phyloP scores from a whole-genome alignment of 2,329 filamentous ascomycete species.

The Talaromyces verruculosus region DNA sequence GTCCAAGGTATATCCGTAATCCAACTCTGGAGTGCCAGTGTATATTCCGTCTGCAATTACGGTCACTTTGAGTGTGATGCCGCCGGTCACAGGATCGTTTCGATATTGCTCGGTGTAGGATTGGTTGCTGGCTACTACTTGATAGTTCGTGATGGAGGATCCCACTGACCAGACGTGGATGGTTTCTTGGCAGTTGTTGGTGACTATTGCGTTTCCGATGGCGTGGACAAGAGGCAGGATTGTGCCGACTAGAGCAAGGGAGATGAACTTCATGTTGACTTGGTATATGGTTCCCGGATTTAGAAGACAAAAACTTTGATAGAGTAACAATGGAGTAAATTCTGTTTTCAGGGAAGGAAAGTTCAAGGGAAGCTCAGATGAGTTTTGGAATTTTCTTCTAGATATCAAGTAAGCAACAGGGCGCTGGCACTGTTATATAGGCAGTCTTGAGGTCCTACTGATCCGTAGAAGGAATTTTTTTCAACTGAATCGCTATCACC shows the following conservation, averaged over 20 bases:
- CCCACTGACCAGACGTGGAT: slow-evolving; percentile 44
- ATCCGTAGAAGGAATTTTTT: background rate
- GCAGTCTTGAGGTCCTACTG: background rate
- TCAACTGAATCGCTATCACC: background rate
- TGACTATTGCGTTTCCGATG: slow-evolving; percentile 36
- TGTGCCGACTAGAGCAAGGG: slow-evolving; percentile 18
- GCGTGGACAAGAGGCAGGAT: slow-evolving; percentile 22
- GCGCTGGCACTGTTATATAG: background rate
- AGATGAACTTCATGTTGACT: slow-evolving; percentile 18
- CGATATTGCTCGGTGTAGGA: slow-evolving; percentile 40
- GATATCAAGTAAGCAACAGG: background rate
- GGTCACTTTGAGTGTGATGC: slow-evolving; percentile 47
- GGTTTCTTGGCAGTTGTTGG: slow-evolving; percentile 34
- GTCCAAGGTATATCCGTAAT: slow-evolving; percentile 45
- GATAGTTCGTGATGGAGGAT: slow-evolving; percentile 27
- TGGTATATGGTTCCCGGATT: background rate
- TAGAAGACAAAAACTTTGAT: background rate
- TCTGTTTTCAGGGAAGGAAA: background rate
- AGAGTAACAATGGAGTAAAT: background rate
- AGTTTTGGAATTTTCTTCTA: background rate
- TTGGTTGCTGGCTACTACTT: slow-evolving; percentile 26
- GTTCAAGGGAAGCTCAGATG: background rate
- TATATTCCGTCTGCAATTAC: slow-evolving; percentile 36
- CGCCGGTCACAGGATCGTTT: slow-evolving; percentile 36
- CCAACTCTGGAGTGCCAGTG: slow-evolving; percentile 37